Percentiles rank a stretch among this genome's conserved stretches.
phyloP scores from a whole-genome alignment of 2,329 filamentous ascomycete genomes.

The Cladophialophora immunda region DNA sequence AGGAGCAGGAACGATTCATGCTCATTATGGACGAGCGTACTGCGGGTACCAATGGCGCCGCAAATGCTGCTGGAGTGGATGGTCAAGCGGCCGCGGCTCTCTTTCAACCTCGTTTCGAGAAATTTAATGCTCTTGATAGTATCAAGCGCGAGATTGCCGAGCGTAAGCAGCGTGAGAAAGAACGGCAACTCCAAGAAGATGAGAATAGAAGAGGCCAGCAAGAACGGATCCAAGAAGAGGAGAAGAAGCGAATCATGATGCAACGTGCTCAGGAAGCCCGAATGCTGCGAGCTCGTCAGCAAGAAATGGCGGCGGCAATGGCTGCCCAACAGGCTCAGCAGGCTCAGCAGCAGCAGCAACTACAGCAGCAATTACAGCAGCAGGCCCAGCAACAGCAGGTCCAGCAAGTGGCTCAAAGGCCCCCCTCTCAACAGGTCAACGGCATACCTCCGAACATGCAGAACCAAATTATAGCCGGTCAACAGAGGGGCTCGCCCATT shows the following conservation, averaged over 20 bases:
- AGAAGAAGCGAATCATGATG: constrained; percentile 55
- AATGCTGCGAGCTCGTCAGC: constrained; percentile 44
- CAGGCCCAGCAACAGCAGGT: constrained; percentile 54
- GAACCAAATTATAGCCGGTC: constrained; percentile 46
- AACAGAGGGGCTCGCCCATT: constrained; percentile 58
- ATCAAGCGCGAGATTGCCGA: constrained; percentile 82
- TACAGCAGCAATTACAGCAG: constrained; percentile 29
- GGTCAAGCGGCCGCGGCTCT: constrained; percentile 74
- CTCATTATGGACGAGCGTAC: constrained; percentile 87
- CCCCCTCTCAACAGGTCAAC: constrained; percentile 61
- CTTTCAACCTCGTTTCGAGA: constrained; percentile 86
- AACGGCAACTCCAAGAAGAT: constrained; percentile 60
- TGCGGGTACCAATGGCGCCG: constrained; percentile 63
- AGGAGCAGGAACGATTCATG: constrained; percentile 91
- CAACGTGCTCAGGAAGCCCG: constrained; percentile 44
- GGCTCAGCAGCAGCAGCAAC: constrained; percentile 40
- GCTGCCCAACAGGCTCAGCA: constrained; percentile 44
- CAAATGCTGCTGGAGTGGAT: constrained; percentile 72
- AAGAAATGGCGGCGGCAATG: constrained; percentile 51
- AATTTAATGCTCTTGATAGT: constrained; percentile 88
- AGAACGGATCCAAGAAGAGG: constrained; percentile 59
- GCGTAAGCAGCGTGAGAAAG: constrained; percentile 62
- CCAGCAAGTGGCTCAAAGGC: constrained; percentile 50
- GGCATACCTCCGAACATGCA: constrained; percentile 54
- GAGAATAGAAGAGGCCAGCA: constrained; percentile 57